Evolutionary conservation across 2,329 filamentous ascomycete species (phyloP), one percentile per base, ranked within the genome.

Genomic region (Parafenestella ontariensis): DNA sequence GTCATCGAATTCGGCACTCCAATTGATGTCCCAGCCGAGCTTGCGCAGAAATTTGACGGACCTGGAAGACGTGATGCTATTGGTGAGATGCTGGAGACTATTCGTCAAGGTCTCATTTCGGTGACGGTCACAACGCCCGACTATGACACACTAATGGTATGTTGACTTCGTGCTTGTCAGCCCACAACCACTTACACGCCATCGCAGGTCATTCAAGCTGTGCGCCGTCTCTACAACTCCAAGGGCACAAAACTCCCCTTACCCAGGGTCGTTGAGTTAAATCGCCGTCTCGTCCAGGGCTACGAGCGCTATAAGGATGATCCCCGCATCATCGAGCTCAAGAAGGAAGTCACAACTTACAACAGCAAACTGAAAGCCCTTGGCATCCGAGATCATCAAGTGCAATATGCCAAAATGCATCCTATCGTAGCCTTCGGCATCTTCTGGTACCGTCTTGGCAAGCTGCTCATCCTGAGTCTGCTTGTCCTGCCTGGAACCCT

Each of bases 1-100:
- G 94, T 99, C 4, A 88, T 98, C 56, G 95, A 99, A 72, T 99
- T 98, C 68, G 95, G 95, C 8, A 88, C 87, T 23, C 92, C 95
- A 0, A 88, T 98, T 59, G 90, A 96, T 62, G 87, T 98, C 9
- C 89, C 92, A 0, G 81, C 82, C 18, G 90, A 96, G 68, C 79
- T 97, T 29, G 91, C 97, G 5, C 85, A 93, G 58, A 87, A 92
- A 76, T 98, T 96, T 78, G 89, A 88, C 75, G 87, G 96, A 71
- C 57, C 63, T 21, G 86, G 91, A 24, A 61, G 71, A 64, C 85
- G 95, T 70, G 92, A 96, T 65, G 91, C 95, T 40, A 94, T 97
- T 54, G 90, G 90, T 7, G 85, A 89, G 66, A 84, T 97, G 37
- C 81, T 99, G 50, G 91, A 96, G 67, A 91, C 87, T 50, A 90